Base-by-base conservation (phyloP, 768 basidiomycete species). In the Hemileccinum rubropunctum region DNA sequence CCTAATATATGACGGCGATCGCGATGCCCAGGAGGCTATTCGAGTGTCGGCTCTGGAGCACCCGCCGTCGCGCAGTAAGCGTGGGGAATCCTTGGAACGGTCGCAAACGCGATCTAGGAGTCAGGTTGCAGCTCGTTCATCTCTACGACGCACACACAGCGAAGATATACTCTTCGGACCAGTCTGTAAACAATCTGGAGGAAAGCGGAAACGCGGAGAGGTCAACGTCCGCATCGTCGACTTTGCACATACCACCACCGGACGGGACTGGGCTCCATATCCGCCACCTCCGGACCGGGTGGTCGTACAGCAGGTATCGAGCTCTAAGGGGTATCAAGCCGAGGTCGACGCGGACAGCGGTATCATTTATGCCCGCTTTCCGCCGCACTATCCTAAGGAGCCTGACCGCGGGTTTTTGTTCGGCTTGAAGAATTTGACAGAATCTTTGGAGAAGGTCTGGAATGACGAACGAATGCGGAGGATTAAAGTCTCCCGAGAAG, bases 221-320 rank as follows among this genome's bases (percentile, higher is more conserved):
- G 81, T 98, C 52, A 92, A 91, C 63, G 89, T 99, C 54, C 91
- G 95, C 32, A 84, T 99, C 45, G 97, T 99, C 48, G 97, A 99
- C 70, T 99, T 99, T 71, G 97, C 95, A 12, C 95, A 98, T 64
- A 98, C 97, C 45, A 98, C 94, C 9, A 98, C 95, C 2, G 97
- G 97, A 12, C 78, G 78, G 20, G 97, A 99, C 68, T 98, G 91
- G 81, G 69, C 89, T 37, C 78, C 85, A 11, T 78, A 79, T 62
- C 80, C 84, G 2, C 70, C 77, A 3, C 67, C 75, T 18, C 66
- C 72, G 32, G 74, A 73, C 50, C 70, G 68, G 32, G 52, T 59
- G 36, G 59, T 66, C 27, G 64, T 74, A 13, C 66, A 73, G 51
- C 79, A 83, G 57, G 72, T 76, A 40, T 75, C 74, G 49, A 81